Evolutionary conservation across 2,329 filamentous ascomycete genomes (phyloP).

Genomic region (Decorospora gaudefroyi): DNA sequence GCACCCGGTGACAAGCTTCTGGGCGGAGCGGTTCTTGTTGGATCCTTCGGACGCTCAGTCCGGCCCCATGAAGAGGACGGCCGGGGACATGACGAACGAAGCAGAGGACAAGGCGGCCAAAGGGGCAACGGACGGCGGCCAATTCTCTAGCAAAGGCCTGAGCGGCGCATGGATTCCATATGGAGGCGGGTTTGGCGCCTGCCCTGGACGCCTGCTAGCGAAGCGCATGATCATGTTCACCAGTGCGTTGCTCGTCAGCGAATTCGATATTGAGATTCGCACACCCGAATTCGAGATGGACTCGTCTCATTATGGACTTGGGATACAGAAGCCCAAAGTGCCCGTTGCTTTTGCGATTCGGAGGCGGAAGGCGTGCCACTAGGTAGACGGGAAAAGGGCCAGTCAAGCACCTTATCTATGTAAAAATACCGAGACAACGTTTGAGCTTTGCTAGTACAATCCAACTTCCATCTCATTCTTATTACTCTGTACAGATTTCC

Average conservation of each 20-base stretch:
- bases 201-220: neutral
- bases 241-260: neutral
- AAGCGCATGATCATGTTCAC: neutral
- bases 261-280: neutral
- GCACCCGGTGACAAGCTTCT: slow-evolving; percentile 40
- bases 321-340: neutral
- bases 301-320: neutral
- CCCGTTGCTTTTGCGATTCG: neutral
- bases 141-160: neutral
- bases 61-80: neutral
- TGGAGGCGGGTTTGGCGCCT: neutral
- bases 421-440: too few relatives aligned
- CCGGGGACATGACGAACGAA: too few relatives aligned
- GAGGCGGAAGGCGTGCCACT: too few relatives aligned
- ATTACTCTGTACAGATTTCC: too few relatives aligned
- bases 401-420: too few relatives aligned
- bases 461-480: too few relatives aligned
- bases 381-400: too few relatives aligned
- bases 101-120: too few relatives aligned
- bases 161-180: slow-evolving; percentile 1
- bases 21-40: slow-evolving; percentile 43
- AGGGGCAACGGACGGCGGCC: neutral
- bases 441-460: too few relatives aligned
- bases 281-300: slow-evolving; percentile 1
- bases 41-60: neutral